A percentile compares a stretch with the other conserved stretches of the same genome.
Evolutionary conservation across 257 asterid species (phyloP).

Genomic region (Solanum pimpinellifolium): DNA sequence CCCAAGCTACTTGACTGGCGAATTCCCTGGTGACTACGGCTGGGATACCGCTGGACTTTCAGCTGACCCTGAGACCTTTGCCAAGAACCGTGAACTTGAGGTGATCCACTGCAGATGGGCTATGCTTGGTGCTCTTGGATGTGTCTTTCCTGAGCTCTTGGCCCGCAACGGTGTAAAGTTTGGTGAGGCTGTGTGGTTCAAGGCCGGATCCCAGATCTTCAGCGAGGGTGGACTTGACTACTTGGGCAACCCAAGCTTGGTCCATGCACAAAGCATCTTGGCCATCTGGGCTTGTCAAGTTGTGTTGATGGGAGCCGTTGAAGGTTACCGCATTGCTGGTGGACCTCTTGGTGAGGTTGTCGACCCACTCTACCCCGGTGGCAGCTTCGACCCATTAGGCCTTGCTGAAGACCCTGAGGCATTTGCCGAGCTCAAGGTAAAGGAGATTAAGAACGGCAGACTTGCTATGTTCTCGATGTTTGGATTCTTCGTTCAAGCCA

Average conservation of each 20-base stretch:
- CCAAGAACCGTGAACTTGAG: background rate
- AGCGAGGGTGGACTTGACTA: background rate
- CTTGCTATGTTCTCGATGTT: conserved; percentile 1
- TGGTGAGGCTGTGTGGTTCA: background rate
- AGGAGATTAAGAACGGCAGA: background rate
- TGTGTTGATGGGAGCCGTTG: background rate
- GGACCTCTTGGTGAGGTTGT: background rate
- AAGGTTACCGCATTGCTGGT: background rate
- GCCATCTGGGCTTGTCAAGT: background rate
- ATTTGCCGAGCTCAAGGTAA: background rate
- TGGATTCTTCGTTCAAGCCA: conserved; percentile 55
- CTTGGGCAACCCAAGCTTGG: background rate
- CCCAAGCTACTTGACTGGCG: conserved; percentile 62
- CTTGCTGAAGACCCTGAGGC: background rate
- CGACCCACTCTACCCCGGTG: background rate
- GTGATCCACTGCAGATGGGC: background rate
- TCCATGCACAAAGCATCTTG: background rate
- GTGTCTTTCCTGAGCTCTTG: conserved; percentile 1
- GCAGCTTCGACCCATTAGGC: background rate
- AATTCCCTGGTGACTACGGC: conserved; percentile 63
- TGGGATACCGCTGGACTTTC: conserved; percentile 73
- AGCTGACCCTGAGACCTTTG: conserved; percentile 33
- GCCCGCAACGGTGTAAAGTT: background rate
- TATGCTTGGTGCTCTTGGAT: background rate
- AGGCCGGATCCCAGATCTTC: background rate